phyloP scores from a whole-genome alignment of 2,329 filamentous ascomycete genomes.

The Teratosphaeria viscida region DNA sequence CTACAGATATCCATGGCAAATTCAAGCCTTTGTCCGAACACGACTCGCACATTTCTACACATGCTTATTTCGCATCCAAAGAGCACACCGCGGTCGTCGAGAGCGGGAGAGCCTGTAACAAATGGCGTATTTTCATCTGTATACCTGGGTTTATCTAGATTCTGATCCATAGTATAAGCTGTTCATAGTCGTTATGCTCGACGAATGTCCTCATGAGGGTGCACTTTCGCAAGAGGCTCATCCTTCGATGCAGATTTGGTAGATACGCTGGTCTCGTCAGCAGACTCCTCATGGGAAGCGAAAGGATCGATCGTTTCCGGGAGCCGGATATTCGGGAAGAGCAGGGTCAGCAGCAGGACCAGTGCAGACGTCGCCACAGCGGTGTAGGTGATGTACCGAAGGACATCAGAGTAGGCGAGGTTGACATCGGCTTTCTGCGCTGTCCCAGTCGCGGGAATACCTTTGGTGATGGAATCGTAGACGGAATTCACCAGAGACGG shows the following conservation, averaged over 20 bases:
- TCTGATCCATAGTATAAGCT: too few relatives aligned
- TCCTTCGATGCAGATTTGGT: not conserved
- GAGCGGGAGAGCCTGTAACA: too few relatives aligned
- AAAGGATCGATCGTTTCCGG: not conserved
- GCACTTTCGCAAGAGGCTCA: not conserved
- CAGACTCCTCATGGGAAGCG: not conserved
- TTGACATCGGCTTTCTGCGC: conserved; percentile 34
- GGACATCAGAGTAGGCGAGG: conserved; percentile 17
- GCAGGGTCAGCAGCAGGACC: not conserved
- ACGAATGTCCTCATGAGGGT: not conserved
- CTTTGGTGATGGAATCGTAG: conserved; percentile 37
- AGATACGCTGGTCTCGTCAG: not conserved
- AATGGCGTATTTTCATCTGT: too few relatives aligned
- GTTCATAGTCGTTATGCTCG: too few relatives aligned
- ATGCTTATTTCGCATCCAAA: too few relatives aligned
- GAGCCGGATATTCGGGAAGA: not conserved
- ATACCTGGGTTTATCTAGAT: too few relatives aligned
- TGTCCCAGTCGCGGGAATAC: conserved; percentile 32
- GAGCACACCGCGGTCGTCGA: too few relatives aligned
- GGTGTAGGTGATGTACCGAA: not conserved
- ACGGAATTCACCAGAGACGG: conserved; percentile 27
- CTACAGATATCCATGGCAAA: too few relatives aligned
- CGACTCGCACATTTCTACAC: too few relatives aligned
- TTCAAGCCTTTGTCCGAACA: too few relatives aligned
- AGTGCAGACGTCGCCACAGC: not conserved